phyloP scores from a whole-genome alignment of 2,329 filamentous ascomycete genomes.

The Huntiella abstrusa region DNA sequence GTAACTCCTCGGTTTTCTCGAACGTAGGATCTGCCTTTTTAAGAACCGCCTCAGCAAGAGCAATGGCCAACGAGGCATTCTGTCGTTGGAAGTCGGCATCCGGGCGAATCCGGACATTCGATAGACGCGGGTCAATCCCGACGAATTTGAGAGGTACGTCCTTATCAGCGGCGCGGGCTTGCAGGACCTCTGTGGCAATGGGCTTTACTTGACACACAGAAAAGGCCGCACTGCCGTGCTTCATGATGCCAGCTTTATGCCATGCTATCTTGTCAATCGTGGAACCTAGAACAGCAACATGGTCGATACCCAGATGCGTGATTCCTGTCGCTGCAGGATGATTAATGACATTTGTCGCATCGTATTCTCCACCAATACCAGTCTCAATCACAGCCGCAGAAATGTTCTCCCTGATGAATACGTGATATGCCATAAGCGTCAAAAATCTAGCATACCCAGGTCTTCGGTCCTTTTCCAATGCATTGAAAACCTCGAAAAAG shows the following conservation, averaged over 20 bases:
- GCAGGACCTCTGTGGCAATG: conserved; percentile 26
- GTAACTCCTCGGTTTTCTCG: conserved; percentile 22
- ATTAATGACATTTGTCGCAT: conserved; percentile 48
- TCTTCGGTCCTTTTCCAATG: conserved; percentile 22
- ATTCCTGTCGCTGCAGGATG: conserved; percentile 40
- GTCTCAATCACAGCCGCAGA: conserved; percentile 47
- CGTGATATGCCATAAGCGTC: conserved; percentile 47
- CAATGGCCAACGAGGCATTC: conserved; percentile 35
- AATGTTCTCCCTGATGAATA: conserved; percentile 43
- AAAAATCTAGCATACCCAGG: conserved; percentile 43
- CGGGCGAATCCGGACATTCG: conserved; percentile 28
- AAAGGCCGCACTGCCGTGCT: conserved; percentile 37
- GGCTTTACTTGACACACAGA: conserved; percentile 31
- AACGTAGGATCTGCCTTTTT: conserved; percentile 23
- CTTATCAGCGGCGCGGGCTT: conserved; percentile 33
- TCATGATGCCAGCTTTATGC: conserved; percentile 59
- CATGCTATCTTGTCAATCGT: conserved; percentile 50
- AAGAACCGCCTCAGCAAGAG: conserved; percentile 31
- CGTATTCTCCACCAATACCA: conserved; percentile 48
- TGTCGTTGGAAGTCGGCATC: conserved; percentile 38
- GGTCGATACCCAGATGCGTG: conserved; percentile 50
- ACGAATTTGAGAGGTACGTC: conserved; percentile 28
- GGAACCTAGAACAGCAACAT: conserved; percentile 41
- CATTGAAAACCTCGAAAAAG: conserved; percentile 51
- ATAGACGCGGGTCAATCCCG: conserved; percentile 26